A percentile compares a stretch with the other conserved stretches of the same genome.
phyloP scores from a whole-genome alignment of 371 early-diverging fungal species.

The Rhizopus stolonifer region DNA sequence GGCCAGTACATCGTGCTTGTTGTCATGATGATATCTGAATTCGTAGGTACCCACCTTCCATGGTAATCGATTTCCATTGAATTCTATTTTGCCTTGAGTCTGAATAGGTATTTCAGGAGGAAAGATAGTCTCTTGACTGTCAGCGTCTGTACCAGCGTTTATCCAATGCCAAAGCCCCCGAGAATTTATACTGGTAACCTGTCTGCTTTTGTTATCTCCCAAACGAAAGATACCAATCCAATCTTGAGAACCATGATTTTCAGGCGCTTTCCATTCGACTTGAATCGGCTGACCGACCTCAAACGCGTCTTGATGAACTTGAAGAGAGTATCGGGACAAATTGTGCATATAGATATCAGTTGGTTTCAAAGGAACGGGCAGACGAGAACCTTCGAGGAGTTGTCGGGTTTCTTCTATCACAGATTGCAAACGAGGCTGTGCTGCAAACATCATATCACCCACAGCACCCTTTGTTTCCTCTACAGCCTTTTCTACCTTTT shows the following conservation, averaged over 20 bases:
- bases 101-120: conserved; percentile 24
- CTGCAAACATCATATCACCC: conserved; percentile 53
- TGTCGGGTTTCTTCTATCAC: conserved; percentile 58
- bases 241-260: conserved; percentile 71
- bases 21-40: conserved; percentile 86
- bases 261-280: conserved; percentile 73
- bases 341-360: conserved; percentile 55
- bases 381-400: conserved; percentile 50
- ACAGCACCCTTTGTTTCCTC: conserved; percentile 59
- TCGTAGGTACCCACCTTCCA: conserved; percentile 89
- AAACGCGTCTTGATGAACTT: conserved; percentile 23
- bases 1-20: conserved; percentile 82
- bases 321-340: conserved; percentile 48
- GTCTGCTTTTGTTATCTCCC: conserved; percentile 66
- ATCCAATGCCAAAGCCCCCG: conserved; percentile 65
- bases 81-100: conserved; percentile 46
- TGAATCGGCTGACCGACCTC: conserved; percentile 73
- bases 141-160: conserved; percentile 6
- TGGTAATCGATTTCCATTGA: conserved; percentile 67
- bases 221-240: conserved; percentile 94
- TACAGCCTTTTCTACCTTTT: conserved; percentile 58
- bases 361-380: conserved; percentile 40
- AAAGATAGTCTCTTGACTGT: conserved; percentile 13
- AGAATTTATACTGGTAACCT: conserved; percentile 74
- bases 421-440: conserved; percentile 57